These are phyloP conservation scores for Hypoxylon fuscum DNA, from an alignment of 495 filamentous ascomycete genomes.

Conservation along the genomic window DNA sequence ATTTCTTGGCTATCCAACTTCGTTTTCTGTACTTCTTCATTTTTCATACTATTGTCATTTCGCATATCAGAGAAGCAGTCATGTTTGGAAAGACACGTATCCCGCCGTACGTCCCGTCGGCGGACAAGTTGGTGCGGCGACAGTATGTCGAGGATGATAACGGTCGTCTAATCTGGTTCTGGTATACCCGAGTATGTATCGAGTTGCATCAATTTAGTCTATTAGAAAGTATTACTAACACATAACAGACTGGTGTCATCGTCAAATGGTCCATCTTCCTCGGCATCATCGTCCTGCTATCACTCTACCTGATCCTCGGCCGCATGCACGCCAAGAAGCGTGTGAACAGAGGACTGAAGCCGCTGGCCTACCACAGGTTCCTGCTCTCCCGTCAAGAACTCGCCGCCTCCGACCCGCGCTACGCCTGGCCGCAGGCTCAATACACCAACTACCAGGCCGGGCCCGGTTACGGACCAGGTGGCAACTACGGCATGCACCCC, in stretches of 20 bases:
- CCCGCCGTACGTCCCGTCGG: conserved; percentile 15
- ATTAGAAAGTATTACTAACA: conserved; percentile 11
- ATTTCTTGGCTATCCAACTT: conserved; percentile 15
- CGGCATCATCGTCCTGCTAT: conserved; percentile 58
- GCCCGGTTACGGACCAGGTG: conserved; percentile 19
- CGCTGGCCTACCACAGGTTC: conserved; percentile 76
- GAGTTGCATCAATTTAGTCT: neutral
- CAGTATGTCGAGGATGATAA: conserved; percentile 46
- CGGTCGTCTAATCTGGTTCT: conserved; percentile 53
- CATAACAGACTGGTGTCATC: conserved; percentile 62
- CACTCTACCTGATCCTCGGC: conserved; percentile 65
- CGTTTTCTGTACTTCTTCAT: neutral
- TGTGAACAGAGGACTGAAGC: conserved; percentile 66
- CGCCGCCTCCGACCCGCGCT: conserved; percentile 62
- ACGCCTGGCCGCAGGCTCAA: conserved; percentile 52
- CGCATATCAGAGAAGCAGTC: conserved; percentile 3
- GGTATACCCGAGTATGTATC: conserved; percentile 53
- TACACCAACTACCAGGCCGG: conserved; percentile 45
- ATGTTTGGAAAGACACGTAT: conserved; percentile 39
- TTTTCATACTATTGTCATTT: conserved; percentile 11
- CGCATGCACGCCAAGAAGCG: conserved; percentile 73
- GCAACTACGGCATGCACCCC: conserved; percentile 64
- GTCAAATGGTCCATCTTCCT: conserved; percentile 77
- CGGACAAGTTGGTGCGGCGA: conserved; percentile 21
- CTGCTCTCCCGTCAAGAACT: conserved; percentile 66